Conservation (phyloP, 106 monocot genomes). For the Cymbidium sinense region DNA sequence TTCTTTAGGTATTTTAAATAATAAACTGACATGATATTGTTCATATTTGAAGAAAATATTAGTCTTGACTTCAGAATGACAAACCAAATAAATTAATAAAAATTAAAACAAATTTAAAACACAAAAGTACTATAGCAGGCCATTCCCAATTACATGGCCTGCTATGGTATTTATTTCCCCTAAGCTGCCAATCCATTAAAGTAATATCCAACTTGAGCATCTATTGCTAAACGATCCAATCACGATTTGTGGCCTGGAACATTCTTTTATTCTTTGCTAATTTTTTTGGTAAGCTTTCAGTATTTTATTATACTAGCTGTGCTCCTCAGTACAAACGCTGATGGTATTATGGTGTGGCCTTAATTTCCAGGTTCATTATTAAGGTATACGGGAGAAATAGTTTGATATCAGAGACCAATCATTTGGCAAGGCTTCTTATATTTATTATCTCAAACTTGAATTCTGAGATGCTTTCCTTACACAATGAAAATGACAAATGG, state of each 20-base stretch:
- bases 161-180: not conserved
- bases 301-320: not conserved
- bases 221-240: not conserved
- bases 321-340: not conserved
- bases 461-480: conserved; percentile 29
- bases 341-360: not conserved
- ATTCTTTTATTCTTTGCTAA: not conserved
- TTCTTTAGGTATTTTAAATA: no score
- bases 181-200: not conserved
- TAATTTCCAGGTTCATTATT: conserved; percentile 35
- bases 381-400: conserved; percentile 46
- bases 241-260: not conserved
- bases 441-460: conserved; percentile 58
- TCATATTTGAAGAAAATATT: not conserved
- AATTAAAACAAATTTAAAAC: not conserved
- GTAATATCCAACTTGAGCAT: not conserved
- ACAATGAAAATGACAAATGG: conserved; percentile 21
- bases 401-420: conserved; percentile 42
- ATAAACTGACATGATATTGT: not conserved
- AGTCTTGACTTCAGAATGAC: not conserved
- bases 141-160: no score
- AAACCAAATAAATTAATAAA: not conserved
- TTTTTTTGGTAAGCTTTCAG: not conserved
- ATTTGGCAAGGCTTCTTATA: conserved; percentile 37
- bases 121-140: not conserved